These are phyloP conservation scores for Benincasa hispida DNA, from an alignment of 306 rosid species.

Conservation along the genomic window DNA sequence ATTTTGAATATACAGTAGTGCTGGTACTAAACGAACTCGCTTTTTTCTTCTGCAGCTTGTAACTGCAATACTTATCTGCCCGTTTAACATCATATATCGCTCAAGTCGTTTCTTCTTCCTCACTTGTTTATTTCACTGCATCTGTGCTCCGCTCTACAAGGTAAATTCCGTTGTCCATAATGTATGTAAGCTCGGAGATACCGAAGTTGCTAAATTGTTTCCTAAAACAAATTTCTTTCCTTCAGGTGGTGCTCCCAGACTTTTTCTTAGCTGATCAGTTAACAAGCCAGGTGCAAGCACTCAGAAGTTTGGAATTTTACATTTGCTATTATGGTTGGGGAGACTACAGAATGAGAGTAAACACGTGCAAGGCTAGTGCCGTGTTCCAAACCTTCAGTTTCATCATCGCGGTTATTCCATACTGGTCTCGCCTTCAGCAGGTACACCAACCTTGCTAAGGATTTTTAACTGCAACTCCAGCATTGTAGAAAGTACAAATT, in stretches of 20 bases:
- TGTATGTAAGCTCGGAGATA: not conserved
- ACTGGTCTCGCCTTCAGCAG: conserved; percentile 51
- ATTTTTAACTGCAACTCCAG: not conserved
- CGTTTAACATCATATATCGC: conserved; percentile 44
- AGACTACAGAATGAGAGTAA: conserved; percentile 32
- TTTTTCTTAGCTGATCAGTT: conserved; percentile 70
- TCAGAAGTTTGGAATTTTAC: conserved; percentile 54
- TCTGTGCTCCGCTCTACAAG: conserved; percentile 57
- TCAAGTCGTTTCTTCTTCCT: conserved; percentile 55
- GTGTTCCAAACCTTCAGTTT: conserved; percentile 30
- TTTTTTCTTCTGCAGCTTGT: conserved; percentile 23
- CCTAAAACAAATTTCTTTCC: not conserved
- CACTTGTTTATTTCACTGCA: conserved; percentile 38
- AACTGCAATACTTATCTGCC: conserved; percentile 27
- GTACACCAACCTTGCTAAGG: conserved; percentile 10
- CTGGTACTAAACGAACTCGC: not conserved
- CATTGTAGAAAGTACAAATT: not conserved
- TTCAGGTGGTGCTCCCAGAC: conserved; percentile 59
- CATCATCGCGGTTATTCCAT: conserved; percentile 41
- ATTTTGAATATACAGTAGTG: not conserved
- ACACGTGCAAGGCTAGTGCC: conserved; percentile 15
- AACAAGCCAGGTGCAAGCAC: conserved; percentile 68
- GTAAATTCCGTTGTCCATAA: conserved; percentile 6
- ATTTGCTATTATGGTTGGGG: conserved; percentile 64
- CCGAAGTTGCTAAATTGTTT: not conserved